These are phyloP conservation scores for Cerioporus squamosus DNA, from an alignment of 1,284 basidiomycete genomes.

Conservation along the genomic window DNA sequence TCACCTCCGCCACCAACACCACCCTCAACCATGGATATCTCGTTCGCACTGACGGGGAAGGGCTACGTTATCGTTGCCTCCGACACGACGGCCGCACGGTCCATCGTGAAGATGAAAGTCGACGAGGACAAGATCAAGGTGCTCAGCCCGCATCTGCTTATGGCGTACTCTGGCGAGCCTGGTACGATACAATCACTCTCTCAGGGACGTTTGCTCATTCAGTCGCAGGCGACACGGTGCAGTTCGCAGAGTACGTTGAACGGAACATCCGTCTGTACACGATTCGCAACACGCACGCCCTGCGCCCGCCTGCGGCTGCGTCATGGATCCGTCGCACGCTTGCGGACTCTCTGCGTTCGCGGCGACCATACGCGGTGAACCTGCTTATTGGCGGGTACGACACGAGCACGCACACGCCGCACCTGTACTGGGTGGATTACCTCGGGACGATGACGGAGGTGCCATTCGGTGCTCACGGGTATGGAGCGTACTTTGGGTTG, in stretches of 20 bases:
- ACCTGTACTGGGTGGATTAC: conserved; percentile 97
- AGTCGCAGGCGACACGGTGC: conserved; percentile 86
- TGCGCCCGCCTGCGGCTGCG: conserved; percentile 89
- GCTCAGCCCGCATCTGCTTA: conserved; percentile 89
- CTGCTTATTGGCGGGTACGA: conserved; percentile 94
- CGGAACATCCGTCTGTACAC: conserved; percentile 96
- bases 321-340: conserved; percentile 94
- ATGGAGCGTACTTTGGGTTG: conserved; percentile 92
- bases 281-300: conserved; percentile 90
- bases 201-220: neutral
- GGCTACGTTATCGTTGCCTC: conserved; percentile 92
- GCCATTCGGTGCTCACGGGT: conserved; percentile 95
- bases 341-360: conserved; percentile 88
- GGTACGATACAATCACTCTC: conserved; percentile 45
- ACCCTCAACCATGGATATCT: conserved; percentile 64
- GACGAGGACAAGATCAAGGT: conserved; percentile 98
- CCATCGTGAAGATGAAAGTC: conserved; percentile 96
- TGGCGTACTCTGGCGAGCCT: conserved; percentile 95
- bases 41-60: conserved; percentile 82
- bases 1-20: neutral
- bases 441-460: conserved; percentile 89
- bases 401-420: conserved; percentile 63
- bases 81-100: conserved; percentile 88
- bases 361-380: conserved; percentile 91
- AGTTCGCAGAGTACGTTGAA: conserved; percentile 97